Evolutionary conservation across 352 stramenopile genomes (phyloP).

Genomic region (Globisporangium spiculum): DNA sequence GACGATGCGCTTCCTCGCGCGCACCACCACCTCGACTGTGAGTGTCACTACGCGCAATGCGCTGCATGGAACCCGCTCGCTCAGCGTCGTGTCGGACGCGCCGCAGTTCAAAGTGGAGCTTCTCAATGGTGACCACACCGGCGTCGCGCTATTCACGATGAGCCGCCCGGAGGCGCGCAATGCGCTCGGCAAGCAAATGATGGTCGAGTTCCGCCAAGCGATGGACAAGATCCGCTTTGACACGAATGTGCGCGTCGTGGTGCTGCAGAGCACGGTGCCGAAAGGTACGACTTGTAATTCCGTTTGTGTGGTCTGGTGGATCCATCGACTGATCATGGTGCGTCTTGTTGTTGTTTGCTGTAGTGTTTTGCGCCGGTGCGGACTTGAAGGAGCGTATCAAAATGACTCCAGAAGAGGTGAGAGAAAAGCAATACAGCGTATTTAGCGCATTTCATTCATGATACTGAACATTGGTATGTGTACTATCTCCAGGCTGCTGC

Average conservation of each 20-base stretch:
- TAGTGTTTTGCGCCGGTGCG: constrained; percentile 88
- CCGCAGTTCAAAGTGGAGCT: constrained; percentile 63
- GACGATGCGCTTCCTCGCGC: constrained; percentile 14
- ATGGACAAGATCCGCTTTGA: constrained; percentile 67
- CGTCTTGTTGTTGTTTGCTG: neutral
- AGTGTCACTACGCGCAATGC: neutral
- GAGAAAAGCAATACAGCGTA: neutral
- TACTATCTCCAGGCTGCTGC: constrained; percentile 35
- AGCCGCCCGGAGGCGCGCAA: constrained; percentile 69
- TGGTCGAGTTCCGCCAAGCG: constrained; percentile 70
- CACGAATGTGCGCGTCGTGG: constrained; percentile 70
- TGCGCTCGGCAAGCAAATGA: constrained; percentile 77
- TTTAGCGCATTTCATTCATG: neutral
- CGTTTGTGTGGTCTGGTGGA: neutral
- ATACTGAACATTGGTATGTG: neutral
- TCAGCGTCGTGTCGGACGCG: constrained; percentile 18
- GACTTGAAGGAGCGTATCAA: constrained; percentile 88
- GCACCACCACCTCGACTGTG: neutral
- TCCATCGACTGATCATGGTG: neutral
- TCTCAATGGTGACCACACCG: constrained; percentile 46
- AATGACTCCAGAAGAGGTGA: constrained; percentile 86
- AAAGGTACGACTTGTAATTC: constrained; percentile 30
- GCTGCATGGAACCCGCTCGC: neutral
- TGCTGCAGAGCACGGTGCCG: constrained; percentile 68
- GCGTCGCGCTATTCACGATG: constrained; percentile 81